These are phyloP conservation scores for Teratosphaeria pseudoeucalypti DNA, from an alignment of 2,329 filamentous ascomycete genomes.

Conservation along the genomic window DNA sequence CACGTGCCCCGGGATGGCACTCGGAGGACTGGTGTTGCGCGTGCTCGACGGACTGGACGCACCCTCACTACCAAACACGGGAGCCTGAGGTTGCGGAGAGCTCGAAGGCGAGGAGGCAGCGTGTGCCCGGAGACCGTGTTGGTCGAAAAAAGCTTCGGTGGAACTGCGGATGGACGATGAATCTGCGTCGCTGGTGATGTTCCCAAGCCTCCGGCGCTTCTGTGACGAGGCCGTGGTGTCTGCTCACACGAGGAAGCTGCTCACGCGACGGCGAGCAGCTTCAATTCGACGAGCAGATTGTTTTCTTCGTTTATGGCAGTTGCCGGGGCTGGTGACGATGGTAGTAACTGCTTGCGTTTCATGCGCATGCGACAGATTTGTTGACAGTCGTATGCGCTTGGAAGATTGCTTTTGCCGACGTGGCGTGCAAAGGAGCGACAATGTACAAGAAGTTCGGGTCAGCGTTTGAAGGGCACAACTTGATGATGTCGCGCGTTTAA, in stretches of 20 bases:
- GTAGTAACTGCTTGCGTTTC: not conserved
- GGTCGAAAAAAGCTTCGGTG: constrained; percentile 10
- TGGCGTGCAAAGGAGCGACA: not conserved
- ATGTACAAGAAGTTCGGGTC: not conserved
- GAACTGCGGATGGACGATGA: not conserved
- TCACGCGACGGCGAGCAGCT: constrained; percentile 7
- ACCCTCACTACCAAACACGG: not conserved
- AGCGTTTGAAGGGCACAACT: not conserved
- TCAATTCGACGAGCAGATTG: not conserved
- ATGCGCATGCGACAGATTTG: not conserved
- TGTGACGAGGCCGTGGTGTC: constrained; percentile 10
- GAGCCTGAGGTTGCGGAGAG: constrained; percentile 7
- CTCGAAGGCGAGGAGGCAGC: constrained; percentile 16
- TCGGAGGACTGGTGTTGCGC: constrained; percentile 18
- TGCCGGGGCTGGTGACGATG: not conserved
- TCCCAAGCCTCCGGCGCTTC: constrained; percentile 9
- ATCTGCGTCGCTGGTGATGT: constrained; percentile 1
- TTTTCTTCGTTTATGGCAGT: not conserved
- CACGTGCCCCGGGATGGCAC: constrained; percentile 47
- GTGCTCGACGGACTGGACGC: constrained; percentile 3
- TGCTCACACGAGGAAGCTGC: constrained; percentile 1
- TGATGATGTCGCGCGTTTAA: not conserved
- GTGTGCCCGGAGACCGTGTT: constrained; percentile 9
- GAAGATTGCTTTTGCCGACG: not conserved
- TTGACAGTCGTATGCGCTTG: not conserved